These are phyloP conservation scores for Pythium pectinolyticum DNA, from an alignment of 352 stramenopile genomes.

Conservation along the genomic window DNA sequence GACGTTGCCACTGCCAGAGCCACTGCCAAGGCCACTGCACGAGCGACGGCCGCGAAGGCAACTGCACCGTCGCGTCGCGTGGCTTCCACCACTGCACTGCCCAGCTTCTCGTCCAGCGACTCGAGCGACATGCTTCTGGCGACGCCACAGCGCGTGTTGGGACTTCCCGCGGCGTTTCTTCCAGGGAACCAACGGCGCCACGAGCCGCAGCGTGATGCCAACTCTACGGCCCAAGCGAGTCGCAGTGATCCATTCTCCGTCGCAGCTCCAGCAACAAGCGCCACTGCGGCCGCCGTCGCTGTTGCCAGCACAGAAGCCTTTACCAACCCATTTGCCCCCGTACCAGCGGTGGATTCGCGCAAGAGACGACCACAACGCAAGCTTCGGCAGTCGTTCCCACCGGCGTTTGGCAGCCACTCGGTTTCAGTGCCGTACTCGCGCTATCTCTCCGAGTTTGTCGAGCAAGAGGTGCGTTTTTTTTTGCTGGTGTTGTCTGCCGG, in stretches of 20 bases:
- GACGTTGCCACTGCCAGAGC: constrained; percentile 32
- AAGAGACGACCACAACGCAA: constrained; percentile 69
- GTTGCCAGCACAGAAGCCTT: constrained; percentile 45
- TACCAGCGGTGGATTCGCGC: constrained; percentile 48
- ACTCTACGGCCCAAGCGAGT: neutral
- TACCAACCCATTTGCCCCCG: constrained; percentile 69
- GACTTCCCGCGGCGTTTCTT: constrained; percentile 17
- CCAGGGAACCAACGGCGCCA: constrained; percentile 4
- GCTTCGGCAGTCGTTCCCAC: constrained; percentile 59
- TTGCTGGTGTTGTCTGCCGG: neutral
- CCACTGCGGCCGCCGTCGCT: constrained; percentile 2
- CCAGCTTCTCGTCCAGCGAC: constrained; percentile 55
- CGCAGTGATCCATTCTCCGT: neutral
- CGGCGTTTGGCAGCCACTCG: constrained; percentile 35
- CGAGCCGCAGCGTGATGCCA: constrained; percentile 7
- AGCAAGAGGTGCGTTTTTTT: constrained; percentile 51
- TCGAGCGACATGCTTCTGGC: constrained; percentile 36
- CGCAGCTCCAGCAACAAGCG: neutral
- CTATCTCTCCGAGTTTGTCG: constrained; percentile 79
- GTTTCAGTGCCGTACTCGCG: constrained; percentile 53
- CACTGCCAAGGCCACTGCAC: neutral
- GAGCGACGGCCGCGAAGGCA: too few relatives aligned
- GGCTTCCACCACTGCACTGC: constrained; percentile 22
- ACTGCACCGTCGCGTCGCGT: neutral
- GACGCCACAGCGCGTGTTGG: constrained; percentile 34